phyloP scores from a whole-genome alignment of 495 filamentous ascomycete species.

The Talaromyces wortmannii region DNA sequence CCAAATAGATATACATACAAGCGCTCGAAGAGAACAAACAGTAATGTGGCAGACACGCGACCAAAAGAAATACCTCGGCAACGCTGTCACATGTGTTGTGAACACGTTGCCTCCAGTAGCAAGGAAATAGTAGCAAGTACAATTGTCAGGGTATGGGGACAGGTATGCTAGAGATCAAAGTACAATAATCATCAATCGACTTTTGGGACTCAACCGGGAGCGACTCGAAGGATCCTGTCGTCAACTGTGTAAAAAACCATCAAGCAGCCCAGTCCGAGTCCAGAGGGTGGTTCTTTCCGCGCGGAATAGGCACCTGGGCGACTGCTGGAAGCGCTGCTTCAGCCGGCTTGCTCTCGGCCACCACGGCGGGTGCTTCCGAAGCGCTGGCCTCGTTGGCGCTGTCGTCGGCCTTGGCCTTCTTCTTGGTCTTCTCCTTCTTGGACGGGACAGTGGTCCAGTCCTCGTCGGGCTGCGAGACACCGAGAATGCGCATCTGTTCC shows the following conservation, averaged over 20 bases:
- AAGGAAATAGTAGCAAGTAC: too few relatives aligned
- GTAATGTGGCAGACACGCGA: neutral
- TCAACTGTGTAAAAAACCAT: neutral
- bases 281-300: slow-evolving; percentile 43
- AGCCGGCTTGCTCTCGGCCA: slow-evolving; percentile 15
- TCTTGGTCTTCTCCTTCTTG: slow-evolving; percentile 53
- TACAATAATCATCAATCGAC: too few relatives aligned
- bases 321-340: slow-evolving; percentile 32
- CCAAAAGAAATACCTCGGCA: neutral
- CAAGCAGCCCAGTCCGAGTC: slow-evolving; percentile 55
- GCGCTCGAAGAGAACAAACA: too few relatives aligned
- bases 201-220: too few relatives aligned
- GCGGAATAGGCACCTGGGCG: slow-evolving; percentile 34
- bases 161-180: too few relatives aligned
- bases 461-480: slow-evolving; percentile 43
- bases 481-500: slow-evolving; percentile 70
- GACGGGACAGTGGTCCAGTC: slow-evolving; percentile 72
- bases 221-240: too few relatives aligned
- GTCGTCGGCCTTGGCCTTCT: slow-evolving; percentile 33
- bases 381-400: slow-evolving; percentile 33
- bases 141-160: too few relatives aligned
- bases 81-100: too few relatives aligned
- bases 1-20: too few relatives aligned
- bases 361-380: slow-evolving; percentile 23
- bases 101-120: too few relatives aligned